Conservation (phyloP, 2,329 filamentous ascomycete species). For the Apiospora marii region DNA sequence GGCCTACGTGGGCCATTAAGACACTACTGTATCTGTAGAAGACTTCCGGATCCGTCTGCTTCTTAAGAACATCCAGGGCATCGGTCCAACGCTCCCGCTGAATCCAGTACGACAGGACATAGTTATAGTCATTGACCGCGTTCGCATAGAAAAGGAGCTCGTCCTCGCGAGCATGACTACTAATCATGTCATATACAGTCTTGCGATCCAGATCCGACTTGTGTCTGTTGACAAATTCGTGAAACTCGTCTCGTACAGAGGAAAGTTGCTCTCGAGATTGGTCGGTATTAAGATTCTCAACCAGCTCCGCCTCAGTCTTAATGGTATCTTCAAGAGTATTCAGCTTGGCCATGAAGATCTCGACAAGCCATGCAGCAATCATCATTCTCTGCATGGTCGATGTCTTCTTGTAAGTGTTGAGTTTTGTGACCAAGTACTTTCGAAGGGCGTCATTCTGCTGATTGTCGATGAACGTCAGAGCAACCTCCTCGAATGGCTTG, state of each 20-base stretch:
- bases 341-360: slow-evolving; percentile 96
- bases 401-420: slow-evolving; percentile 81
- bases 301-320: slow-evolving; percentile 83
- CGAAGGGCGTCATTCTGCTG: slow-evolving; percentile 89
- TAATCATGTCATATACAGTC: slow-evolving; percentile 95
- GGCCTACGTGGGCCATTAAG: slow-evolving; percentile 87
- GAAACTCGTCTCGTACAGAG: slow-evolving; percentile 78
- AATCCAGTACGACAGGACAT: slow-evolving; percentile 96
- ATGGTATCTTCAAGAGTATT: slow-evolving; percentile 95
- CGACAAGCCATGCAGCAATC: slow-evolving; percentile 93
- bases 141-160: slow-evolving; percentile 93
- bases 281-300: slow-evolving; percentile 73
- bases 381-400: slow-evolving; percentile 92
- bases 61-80: slow-evolving; percentile 86
- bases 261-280: slow-evolving; percentile 78
- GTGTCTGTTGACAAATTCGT: slow-evolving; percentile 86
- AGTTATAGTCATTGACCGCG: slow-evolving; percentile 89
- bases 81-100: slow-evolving; percentile 93
- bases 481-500: slow-evolving; percentile 96
- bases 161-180: slow-evolving; percentile 91
- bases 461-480: slow-evolving; percentile 87
- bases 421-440: slow-evolving; percentile 86
- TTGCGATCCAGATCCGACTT: slow-evolving; percentile 88
- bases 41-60: slow-evolving; percentile 88
- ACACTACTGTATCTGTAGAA: slow-evolving; percentile 98